phyloP scores from a whole-genome alignment of 352 stramenopile genomes.

The Pythium oligandrum region DNA sequence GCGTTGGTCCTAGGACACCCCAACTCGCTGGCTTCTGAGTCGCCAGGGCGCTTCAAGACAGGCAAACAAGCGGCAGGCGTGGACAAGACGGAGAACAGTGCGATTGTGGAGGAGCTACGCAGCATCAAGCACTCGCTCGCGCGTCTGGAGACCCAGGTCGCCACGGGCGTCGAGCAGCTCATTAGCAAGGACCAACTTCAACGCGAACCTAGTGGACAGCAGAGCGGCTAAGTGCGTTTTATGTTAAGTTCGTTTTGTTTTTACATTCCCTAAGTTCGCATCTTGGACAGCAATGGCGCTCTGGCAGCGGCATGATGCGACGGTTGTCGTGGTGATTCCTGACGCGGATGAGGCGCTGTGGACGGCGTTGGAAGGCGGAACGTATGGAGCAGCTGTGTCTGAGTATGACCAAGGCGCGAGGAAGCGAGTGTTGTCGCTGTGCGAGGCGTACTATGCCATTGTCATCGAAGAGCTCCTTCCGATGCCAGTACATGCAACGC shows the following conservation, averaged over 20 bases:
- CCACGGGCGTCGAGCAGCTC: constrained; percentile 12
- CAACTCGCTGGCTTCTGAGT: neutral
- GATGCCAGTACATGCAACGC: constrained; percentile 1
- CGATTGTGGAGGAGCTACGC: constrained; percentile 11
- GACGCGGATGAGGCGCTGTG: constrained; percentile 8
- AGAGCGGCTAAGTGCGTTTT: too few relatives aligned
- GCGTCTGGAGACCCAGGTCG: constrained; percentile 15
- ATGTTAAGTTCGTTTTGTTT: constrained; percentile 1
- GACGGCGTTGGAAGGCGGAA: neutral
- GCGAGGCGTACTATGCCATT: constrained; percentile 45
- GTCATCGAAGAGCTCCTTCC: constrained; percentile 24
- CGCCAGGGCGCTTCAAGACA: constrained; percentile 1
- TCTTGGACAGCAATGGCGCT: constrained; percentile 16
- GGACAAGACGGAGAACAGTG: neutral
- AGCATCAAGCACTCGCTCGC: constrained; percentile 13
- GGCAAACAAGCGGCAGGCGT: neutral
- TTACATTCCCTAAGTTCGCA: constrained; percentile 2
- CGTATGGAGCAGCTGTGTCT: constrained; percentile 3
- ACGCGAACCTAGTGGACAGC: too few relatives aligned
- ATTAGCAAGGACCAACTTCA: too few relatives aligned
- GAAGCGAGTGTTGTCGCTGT: constrained; percentile 30
- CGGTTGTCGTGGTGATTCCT: constrained; percentile 11
- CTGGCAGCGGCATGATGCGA: constrained; percentile 16
- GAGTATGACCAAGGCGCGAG: constrained; percentile 1
- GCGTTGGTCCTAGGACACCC: constrained; percentile 25